Evolutionary conservation across 2,329 filamentous ascomycete species (phyloP), one percentile per base, ranked within the genome.

Genomic region (Alternaria incomplexa): DNA sequence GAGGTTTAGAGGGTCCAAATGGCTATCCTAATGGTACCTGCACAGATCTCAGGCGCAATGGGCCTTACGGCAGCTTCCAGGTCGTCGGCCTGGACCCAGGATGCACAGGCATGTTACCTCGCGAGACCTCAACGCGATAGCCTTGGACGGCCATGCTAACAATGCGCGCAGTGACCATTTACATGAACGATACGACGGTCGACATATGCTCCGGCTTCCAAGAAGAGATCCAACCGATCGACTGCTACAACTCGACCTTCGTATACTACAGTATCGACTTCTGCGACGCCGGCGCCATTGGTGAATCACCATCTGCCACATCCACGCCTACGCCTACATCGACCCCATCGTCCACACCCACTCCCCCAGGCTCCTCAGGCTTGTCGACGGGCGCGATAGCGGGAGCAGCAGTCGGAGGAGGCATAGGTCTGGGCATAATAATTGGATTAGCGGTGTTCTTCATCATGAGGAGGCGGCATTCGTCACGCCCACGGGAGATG

Each of bases 41-140:
- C 54, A 69, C 65, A 11, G 65, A 63, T 36, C 23, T 73, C 25
- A 60, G 60, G 30, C 55, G 59, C 13, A 67, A 58, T 28, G 65
- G 63, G 1, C 28, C 54, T 11, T 66, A 68, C 12, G 65, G 65
- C 2, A 71, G 70, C 54, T 74, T 75, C 46, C 71, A 73, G 43
- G 56, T 76, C 5, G 67, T 72, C 2, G 71, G 67, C 3, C 48
- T 74, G 25, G 73, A 75, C 51, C 52, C 58, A 9, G 72, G 71
- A n/a, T 76, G 73, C 56, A 50, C 66, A 47, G 70, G 73, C 74
- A 60, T 50, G 66, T 54, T 48, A 5, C 20, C 25, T n/a, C 13
- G 20, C 9, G 20, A 20, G 20, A 20, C 20, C 20, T 20, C 20
- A 20, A 20, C 20, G 20, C 20, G 20, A 20, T 20, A 20, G 20